A percentile compares a stretch with the other conserved stretches of the same genome.
phyloP scores from a whole-genome alignment of 2,329 filamentous ascomycete species.

The Beauveria medogensis region DNA sequence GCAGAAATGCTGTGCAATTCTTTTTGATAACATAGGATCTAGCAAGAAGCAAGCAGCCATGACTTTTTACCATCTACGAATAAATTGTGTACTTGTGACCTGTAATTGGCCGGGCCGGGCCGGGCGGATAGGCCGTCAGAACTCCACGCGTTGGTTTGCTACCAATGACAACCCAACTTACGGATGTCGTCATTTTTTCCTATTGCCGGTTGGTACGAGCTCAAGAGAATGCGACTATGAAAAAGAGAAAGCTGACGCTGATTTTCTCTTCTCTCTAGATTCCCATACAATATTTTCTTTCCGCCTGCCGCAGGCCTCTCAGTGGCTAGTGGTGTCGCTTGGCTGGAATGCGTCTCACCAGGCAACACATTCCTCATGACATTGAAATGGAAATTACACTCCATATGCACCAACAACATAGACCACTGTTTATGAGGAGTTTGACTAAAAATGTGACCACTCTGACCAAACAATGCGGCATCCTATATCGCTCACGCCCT shows the following conservation, averaged over 20 bases:
- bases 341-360: slow-evolving; percentile 28
- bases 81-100: slow-evolving; percentile 8
- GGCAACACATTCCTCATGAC: slow-evolving; percentile 32
- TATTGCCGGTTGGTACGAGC: neutral
- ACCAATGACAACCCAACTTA: neutral
- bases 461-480: neutral
- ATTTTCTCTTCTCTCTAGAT: too few species aligned
- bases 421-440: slow-evolving; percentile 1
- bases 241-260: neutral
- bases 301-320: neutral
- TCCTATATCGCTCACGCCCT: neutral
- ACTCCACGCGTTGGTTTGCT: neutral
- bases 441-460: neutral
- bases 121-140: neutral
- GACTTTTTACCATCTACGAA: neutral
- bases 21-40: slow-evolving; percentile 27
- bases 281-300: neutral
- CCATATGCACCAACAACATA: neutral
- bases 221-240: neutral
- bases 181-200: neutral
- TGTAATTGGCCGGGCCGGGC: neutral
- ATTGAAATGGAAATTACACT: slow-evolving; percentile 22
- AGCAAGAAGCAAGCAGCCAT: slow-evolving; percentile 20
- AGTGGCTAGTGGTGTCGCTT: slow-evolving; percentile 8
- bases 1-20: slow-evolving; percentile 23